A percentile compares a stretch with the other conserved stretches of the same genome.
phyloP scores from a whole-genome alignment of 2,329 filamentous ascomycete genomes.

The Paradendryphiella salina region DNA sequence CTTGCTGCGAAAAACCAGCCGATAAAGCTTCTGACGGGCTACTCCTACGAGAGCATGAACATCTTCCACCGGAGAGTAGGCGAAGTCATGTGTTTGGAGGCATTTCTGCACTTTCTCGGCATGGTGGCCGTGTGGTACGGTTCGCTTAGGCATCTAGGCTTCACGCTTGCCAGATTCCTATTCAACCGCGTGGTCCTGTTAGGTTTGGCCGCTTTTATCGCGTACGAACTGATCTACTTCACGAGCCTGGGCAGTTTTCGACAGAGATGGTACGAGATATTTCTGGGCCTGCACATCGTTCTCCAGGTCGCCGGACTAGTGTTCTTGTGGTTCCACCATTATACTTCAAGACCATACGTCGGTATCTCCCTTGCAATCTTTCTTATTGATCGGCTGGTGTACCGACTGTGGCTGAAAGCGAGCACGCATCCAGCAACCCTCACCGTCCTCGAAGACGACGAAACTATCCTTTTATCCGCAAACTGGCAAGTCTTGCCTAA shows the following conservation, averaged over 20 bases:
- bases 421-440: slow-evolving; percentile 55
- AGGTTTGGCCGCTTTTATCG: slow-evolving; percentile 59
- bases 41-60: slow-evolving; percentile 68
- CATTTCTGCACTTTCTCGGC: slow-evolving; percentile 58
- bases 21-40: slow-evolving; percentile 62
- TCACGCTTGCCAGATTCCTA: slow-evolving; percentile 57
- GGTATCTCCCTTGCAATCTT: slow-evolving; percentile 59
- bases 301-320: slow-evolving; percentile 60
- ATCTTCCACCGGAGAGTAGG: slow-evolving; percentile 67
- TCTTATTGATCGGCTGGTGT: slow-evolving; percentile 60
- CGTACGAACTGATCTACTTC: slow-evolving; percentile 65
- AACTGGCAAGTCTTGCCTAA: slow-evolving; percentile 46
- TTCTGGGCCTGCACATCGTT: slow-evolving; percentile 61
- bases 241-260: slow-evolving; percentile 64
- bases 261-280: slow-evolving; percentile 64
- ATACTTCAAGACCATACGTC: slow-evolving; percentile 58
- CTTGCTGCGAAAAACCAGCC: slow-evolving; percentile 70
- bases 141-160: slow-evolving; percentile 55
- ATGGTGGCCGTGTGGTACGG: slow-evolving; percentile 62
- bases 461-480: slow-evolving; percentile 58
- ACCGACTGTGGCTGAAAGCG: slow-evolving; percentile 59
- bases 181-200: slow-evolving; percentile 57
- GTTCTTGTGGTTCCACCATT: slow-evolving; percentile 64
- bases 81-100: slow-evolving; percentile 64
- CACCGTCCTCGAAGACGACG: slow-evolving; percentile 58